These are phyloP conservation scores for Candida piceae DNA, from an alignment of 805 yeast species.

Conservation along the genomic window DNA sequence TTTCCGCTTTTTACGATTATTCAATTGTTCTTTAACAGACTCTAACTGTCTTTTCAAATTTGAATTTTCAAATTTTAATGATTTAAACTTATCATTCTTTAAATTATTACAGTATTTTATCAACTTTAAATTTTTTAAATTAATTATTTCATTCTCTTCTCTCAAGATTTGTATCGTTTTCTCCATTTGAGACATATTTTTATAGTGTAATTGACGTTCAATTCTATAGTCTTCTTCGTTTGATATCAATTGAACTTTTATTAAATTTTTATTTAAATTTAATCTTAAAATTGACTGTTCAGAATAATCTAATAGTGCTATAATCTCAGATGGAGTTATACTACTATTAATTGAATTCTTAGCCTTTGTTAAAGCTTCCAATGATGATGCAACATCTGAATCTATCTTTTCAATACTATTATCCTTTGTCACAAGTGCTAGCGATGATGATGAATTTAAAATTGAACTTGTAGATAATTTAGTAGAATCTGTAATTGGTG, in stretches of 20 bases:
- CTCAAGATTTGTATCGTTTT: conserved; percentile 21
- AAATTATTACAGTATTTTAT: conserved; percentile 27
- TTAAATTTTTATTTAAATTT: conserved; percentile 29
- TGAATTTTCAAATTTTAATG: conserved; percentile 24
- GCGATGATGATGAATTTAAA: too few species aligned
- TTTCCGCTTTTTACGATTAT: too few species aligned
- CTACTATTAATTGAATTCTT: conserved; percentile 2
- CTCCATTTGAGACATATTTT: conserved; percentile 25
- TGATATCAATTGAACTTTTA: conserved; percentile 23
- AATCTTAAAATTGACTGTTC: conserved; percentile 24
- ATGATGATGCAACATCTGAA: conserved; percentile 8
- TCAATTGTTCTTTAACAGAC: conserved; percentile 1
- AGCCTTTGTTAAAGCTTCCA: conserved; percentile 6
- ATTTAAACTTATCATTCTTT: conserved; percentile 26
- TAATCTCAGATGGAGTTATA: too few species aligned
- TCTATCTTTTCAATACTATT: conserved; percentile 21
- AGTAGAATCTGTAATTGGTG: too few species aligned
- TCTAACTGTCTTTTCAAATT: conserved; percentile 16
- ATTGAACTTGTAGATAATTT: too few species aligned
- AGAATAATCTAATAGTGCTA: conserved; percentile 9
- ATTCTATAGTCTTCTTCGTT: conserved; percentile 26
- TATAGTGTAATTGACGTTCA: conserved; percentile 27
- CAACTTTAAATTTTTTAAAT: conserved; percentile 27
- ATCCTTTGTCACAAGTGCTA: too few species aligned
- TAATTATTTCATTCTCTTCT: conserved; percentile 28